Evolutionary conservation across 1,139 yeast genomes (phyloP), one percentile per base, ranked within the genome.

Genomic region (Lodderomyces theae): DNA sequence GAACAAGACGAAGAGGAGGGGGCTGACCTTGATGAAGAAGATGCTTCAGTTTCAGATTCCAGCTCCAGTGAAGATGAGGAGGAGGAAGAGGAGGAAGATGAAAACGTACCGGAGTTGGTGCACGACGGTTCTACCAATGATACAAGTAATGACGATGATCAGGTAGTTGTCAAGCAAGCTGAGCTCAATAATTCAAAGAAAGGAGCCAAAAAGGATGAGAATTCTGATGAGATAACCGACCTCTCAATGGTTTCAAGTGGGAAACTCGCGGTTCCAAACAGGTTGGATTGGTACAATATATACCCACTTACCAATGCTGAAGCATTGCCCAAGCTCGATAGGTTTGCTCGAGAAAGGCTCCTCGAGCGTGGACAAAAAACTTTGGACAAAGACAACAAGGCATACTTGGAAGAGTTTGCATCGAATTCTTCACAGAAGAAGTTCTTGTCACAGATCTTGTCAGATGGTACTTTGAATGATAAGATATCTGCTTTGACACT

Each of bases 381-480:
- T 19, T 66, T 88, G 22, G 85, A 84, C 38, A 66, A 68, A 22
- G 98, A 92, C 48, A 89, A 88, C 58, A 74, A 78, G 47, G 58
- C 73, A 1, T 92, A 86, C 58, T 76, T 79, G 46, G 82, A 81
- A 47, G 96, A 87, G 58, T 86, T 87, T 58, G 77, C 88, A 30
- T 79, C 85, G 51, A 82, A 89, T 37, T 79, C 86, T 25, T 85
- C 96, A 2, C 96, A 90, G 61, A 83, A 80, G 60, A 86, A 85
- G 74, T 90, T 90, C 61, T 81, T 90, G 75, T 77, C 92, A 1
- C 95, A 92, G 63, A 84, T 92, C 50, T 75, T 92, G 56, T 74
- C 90, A 5, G 86, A 82, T 49, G 99, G 99, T 86, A 92, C 99
- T 0, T 74, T 92, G 52, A 84, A 82, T 54, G 99, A 92, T 83